A percentile compares a stretch with the other conserved stretches of the same genome.
Evolutionary conservation across 2,329 filamentous ascomycete species (phyloP).

Genomic region (Rhytidhysteron rufulum): DNA sequence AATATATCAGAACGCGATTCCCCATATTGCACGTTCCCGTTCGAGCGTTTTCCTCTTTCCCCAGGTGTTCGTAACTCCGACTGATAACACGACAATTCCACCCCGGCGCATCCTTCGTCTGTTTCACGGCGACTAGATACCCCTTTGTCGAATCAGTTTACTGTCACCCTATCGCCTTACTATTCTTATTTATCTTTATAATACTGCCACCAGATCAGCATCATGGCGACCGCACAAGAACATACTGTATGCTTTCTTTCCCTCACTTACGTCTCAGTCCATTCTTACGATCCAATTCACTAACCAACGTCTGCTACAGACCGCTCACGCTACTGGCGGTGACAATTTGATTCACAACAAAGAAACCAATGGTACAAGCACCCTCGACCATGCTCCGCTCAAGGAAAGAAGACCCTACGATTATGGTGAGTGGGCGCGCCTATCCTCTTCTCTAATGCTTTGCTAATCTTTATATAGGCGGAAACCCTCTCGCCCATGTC

Average conservation of each 20-base stretch:
- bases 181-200: neutral
- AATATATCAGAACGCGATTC: slow-evolving; percentile 31
- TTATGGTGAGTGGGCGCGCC: slow-evolving; percentile 37
- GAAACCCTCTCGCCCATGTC: slow-evolving; percentile 50
- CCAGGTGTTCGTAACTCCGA: slow-evolving; percentile 16
- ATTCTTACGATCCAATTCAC: slow-evolving; percentile 1
- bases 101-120: slow-evolving; percentile 2
- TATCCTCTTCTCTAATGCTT: slow-evolving; percentile 1
- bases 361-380: slow-evolving; percentile 26
- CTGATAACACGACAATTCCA: neutral
- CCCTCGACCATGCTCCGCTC: slow-evolving; percentile 35
- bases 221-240: slow-evolving; percentile 42
- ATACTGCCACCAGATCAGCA: slow-evolving; percentile 5
- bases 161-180: too few relatives aligned
- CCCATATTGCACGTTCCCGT: slow-evolving; percentile 18
- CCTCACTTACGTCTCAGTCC: neutral
- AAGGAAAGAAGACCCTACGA: slow-evolving; percentile 46
- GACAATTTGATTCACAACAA: slow-evolving; percentile 11
- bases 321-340: slow-evolving; percentile 4
- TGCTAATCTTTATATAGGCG: slow-evolving; percentile 33
- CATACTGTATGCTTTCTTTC: slow-evolving; percentile 27
- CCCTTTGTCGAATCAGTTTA: slow-evolving; percentile 7
- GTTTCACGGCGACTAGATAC: slow-evolving; percentile 9
- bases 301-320: neutral
- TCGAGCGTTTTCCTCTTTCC: slow-evolving; percentile 14